phyloP scores from a whole-genome alignment of 768 basidiomycete species.

The Sistotremastrum suecicum region DNA sequence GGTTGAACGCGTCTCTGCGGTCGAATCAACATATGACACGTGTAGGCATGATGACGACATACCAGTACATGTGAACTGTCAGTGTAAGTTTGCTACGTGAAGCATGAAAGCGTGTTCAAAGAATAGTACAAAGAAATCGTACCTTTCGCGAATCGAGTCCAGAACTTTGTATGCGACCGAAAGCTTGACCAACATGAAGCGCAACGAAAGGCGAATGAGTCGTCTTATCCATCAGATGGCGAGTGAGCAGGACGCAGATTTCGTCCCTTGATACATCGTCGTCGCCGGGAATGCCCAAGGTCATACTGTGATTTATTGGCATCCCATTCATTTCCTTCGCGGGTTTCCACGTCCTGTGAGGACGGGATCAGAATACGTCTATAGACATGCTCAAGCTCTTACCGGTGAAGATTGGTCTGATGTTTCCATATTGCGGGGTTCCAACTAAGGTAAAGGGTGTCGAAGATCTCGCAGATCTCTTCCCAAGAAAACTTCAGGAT shows the following conservation, averaged over 20 bases:
- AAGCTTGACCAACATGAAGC: conserved; percentile 35
- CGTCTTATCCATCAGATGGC: conserved; percentile 54
- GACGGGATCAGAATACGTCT: not conserved
- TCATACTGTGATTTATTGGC: conserved; percentile 24
- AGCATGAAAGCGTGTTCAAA: not conserved
- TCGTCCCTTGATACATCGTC: conserved; percentile 22
- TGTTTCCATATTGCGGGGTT: conserved; percentile 48
- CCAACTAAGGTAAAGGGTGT: conserved; percentile 81
- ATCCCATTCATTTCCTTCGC: conserved; percentile 21
- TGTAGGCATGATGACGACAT: conserved; percentile 4
- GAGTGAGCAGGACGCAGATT: conserved; percentile 70
- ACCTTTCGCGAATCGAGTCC: not conserved
- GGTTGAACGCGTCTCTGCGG: conserved; percentile 15
- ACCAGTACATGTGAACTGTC: conserved; percentile 34
- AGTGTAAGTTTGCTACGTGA: conserved; percentile 22
- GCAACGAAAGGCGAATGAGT: conserved; percentile 56
- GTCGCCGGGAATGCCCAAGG: conserved; percentile 25
- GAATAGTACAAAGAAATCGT: not conserved
- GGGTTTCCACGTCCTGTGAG: conserved; percentile 26
- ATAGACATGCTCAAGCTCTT: conserved; percentile 9
- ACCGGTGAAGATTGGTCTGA: conserved; percentile 54
- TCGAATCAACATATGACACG: conserved; percentile 1
- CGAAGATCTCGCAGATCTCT: conserved; percentile 56
- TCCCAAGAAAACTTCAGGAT: conserved; percentile 61
- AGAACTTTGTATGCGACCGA: conserved; percentile 14